Conservation (phyloP, 352 stramenopile genomes). For the Halophytophthora polymorphica region DNA sequence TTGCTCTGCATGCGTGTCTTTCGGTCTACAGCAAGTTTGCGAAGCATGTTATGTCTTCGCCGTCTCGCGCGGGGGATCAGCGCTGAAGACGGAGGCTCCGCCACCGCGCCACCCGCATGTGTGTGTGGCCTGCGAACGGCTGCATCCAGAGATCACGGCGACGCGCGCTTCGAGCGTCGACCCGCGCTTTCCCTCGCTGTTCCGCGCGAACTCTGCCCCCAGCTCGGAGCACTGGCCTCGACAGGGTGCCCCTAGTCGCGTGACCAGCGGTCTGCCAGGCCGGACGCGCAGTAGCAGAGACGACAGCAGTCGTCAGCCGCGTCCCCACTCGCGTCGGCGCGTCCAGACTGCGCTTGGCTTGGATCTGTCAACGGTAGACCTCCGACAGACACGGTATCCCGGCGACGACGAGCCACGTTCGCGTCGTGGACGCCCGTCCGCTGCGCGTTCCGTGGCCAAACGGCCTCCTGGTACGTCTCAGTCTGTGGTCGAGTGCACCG, state of each 20-base stretch:
- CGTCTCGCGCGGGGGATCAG: slow-evolving; percentile 6
- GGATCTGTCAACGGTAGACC: slow-evolving; percentile 11
- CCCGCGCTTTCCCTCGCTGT: slow-evolving; percentile 8
- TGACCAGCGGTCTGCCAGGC: neutral
- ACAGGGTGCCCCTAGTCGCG: slow-evolving; percentile 11
- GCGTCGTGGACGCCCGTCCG: slow-evolving; percentile 6
- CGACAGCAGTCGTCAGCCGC: neutral
- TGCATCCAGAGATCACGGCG: slow-evolving; percentile 9
- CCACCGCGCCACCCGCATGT: slow-evolving; percentile 14
- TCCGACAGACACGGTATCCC: slow-evolving; percentile 4
- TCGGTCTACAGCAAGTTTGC: slow-evolving; percentile 16
- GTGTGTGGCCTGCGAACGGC: slow-evolving; percentile 20
- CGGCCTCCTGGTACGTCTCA: too few relatives aligned
- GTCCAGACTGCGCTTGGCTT: slow-evolving; percentile 2
- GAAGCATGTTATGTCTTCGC: slow-evolving; percentile 14
- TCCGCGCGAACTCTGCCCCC: slow-evolving; percentile 13
- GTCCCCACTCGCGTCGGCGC: neutral
- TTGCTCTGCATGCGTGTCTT: neutral
- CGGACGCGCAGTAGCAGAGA: slow-evolving; percentile 3
- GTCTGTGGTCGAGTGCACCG: too few relatives aligned
- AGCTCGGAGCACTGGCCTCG: slow-evolving; percentile 7
- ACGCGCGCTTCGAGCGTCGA: slow-evolving; percentile 5
- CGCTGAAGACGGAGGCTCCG: slow-evolving; percentile 5
- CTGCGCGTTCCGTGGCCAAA: too few relatives aligned
- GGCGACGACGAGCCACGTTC: slow-evolving; percentile 13